These are phyloP conservation scores for Boletus speciosus DNA, from an alignment of 768 basidiomycete species.

Conservation along the genomic window DNA sequence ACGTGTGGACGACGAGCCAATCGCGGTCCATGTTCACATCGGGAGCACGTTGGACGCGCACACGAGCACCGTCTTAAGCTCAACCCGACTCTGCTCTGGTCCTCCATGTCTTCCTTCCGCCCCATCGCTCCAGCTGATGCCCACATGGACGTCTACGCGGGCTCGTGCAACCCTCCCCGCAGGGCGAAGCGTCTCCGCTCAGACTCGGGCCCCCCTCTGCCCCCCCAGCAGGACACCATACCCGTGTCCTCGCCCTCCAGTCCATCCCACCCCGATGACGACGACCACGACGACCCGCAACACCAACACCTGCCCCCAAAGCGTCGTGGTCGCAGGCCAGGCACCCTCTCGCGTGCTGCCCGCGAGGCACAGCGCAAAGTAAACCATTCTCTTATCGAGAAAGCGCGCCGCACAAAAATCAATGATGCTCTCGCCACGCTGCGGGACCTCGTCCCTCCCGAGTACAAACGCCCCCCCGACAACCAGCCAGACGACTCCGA, in stretches of 20 bases:
- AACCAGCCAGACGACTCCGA: slow-evolving; percentile 30
- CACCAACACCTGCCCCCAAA: slow-evolving; percentile 36
- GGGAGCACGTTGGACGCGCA: slow-evolving; percentile 18
- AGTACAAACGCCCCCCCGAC: slow-evolving; percentile 37
- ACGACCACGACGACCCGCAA: slow-evolving; percentile 21
- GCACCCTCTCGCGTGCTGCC: slow-evolving; percentile 67
- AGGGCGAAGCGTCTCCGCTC: slow-evolving; percentile 41
- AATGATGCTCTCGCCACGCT: slow-evolving; percentile 84
- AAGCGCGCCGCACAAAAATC: slow-evolving; percentile 91
- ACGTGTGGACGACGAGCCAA: slow-evolving; percentile 23
- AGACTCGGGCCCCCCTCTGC: not conserved
- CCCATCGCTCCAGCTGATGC: slow-evolving; percentile 22
- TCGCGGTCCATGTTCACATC: not conserved
- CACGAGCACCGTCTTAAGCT: slow-evolving; percentile 20
- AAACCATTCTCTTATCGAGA: slow-evolving; percentile 94
- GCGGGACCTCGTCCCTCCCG: slow-evolving; percentile 69
- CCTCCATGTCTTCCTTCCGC: slow-evolving; percentile 20
- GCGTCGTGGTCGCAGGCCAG: slow-evolving; percentile 71
- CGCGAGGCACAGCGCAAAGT: slow-evolving; percentile 86
- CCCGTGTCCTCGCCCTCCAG: slow-evolving; percentile 7
- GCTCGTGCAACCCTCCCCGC: slow-evolving; percentile 43
- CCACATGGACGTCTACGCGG: slow-evolving; percentile 33
- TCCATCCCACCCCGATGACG: slow-evolving; percentile 23
- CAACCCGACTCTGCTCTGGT: not conserved
- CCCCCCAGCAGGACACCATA: not conserved